Evolutionary conservation across 1,139 yeast genomes (phyloP).

Genomic region (Yamadazyma membranifaciens): DNA sequence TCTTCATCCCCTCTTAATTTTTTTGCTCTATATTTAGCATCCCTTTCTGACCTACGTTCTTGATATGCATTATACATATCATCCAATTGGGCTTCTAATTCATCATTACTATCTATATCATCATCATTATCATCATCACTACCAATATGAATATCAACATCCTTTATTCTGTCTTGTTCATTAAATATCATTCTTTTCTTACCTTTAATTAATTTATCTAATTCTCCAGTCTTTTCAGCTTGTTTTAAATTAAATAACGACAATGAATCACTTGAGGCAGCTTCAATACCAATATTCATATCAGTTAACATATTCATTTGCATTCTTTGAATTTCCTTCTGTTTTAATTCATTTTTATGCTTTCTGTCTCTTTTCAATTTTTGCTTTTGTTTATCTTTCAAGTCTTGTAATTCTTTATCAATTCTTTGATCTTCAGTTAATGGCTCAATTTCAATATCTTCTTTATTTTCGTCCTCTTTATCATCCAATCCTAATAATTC

Average conservation of each 20-base stretch:
- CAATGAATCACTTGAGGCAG: conserved; percentile 78
- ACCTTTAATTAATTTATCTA: conserved; percentile 74
- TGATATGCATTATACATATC: conserved; percentile 77
- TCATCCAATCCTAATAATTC: conserved; percentile 69
- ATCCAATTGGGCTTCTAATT: conserved; percentile 77
- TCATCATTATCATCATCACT: conserved; percentile 33
- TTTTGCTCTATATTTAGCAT: conserved; percentile 78
- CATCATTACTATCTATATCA: conserved; percentile 52
- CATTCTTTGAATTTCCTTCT: conserved; percentile 85
- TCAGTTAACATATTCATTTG: conserved; percentile 97
- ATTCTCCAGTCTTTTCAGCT: conserved; percentile 84
- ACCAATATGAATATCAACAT: conserved; percentile 51
- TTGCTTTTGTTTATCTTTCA: conserved; percentile 69
- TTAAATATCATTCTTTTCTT: conserved; percentile 73
- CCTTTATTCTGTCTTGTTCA: conserved; percentile 52
- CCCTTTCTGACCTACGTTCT: conserved; percentile 71
- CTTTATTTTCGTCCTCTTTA: conserved; percentile 40
- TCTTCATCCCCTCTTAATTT: conserved; percentile 77
- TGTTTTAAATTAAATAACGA: conserved; percentile 76
- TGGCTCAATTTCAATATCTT: conserved; percentile 59
- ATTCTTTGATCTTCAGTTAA: conserved; percentile 88
- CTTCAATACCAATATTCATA: conserved; percentile 90
- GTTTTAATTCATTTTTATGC: conserved; percentile 76
- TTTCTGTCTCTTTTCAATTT: conserved; percentile 78
- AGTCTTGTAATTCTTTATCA: conserved; percentile 74